Conservation (phyloP, 1,139 yeast genomes). For the Kluyveromyces sp. region DNA sequence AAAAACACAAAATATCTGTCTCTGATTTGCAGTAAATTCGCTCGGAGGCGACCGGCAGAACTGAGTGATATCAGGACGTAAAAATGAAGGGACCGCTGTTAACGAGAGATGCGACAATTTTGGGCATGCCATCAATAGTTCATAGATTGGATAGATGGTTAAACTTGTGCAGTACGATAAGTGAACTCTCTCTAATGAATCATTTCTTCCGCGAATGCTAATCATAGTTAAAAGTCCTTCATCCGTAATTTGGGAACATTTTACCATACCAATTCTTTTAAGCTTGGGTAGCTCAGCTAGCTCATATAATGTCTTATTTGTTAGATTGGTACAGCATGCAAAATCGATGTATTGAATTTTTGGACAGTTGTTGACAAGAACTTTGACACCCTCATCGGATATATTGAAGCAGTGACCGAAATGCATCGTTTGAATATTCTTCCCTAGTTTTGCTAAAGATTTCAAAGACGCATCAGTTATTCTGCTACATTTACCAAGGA, state of each 20-base stretch:
- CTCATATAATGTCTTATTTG: slow-evolving; percentile 76
- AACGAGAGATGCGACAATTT: slow-evolving; percentile 78
- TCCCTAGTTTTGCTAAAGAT: slow-evolving; percentile 67
- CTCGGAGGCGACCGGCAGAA: slow-evolving; percentile 94
- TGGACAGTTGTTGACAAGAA: slow-evolving; percentile 70
- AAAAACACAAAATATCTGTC: slow-evolving; percentile 83
- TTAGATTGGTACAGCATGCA: slow-evolving; percentile 87
- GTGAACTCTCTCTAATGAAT: slow-evolving; percentile 85
- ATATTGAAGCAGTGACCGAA: slow-evolving; percentile 89
- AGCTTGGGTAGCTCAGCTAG: slow-evolving; percentile 72
- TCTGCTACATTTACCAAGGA: slow-evolving; percentile 80
- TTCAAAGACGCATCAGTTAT: slow-evolving; percentile 78
- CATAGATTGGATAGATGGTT: slow-evolving; percentile 64
- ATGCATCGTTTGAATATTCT: slow-evolving; percentile 82
- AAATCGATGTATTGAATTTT: slow-evolving; percentile 88
- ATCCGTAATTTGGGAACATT: slow-evolving; percentile 84
- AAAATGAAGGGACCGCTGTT: slow-evolving; percentile 85
- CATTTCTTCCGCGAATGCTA: slow-evolving; percentile 62
- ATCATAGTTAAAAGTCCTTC: slow-evolving; percentile 75
- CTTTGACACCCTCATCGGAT: slow-evolving; percentile 80
- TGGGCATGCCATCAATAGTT: slow-evolving; percentile 73
- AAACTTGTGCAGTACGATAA: slow-evolving; percentile 83
- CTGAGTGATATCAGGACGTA: slow-evolving; percentile 76
- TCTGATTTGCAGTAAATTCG: slow-evolving; percentile 84
- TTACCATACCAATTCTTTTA: slow-evolving; percentile 87